Conservation (phyloP, 257 asterid genomes). For the Rubia yunnanensis region DNA sequence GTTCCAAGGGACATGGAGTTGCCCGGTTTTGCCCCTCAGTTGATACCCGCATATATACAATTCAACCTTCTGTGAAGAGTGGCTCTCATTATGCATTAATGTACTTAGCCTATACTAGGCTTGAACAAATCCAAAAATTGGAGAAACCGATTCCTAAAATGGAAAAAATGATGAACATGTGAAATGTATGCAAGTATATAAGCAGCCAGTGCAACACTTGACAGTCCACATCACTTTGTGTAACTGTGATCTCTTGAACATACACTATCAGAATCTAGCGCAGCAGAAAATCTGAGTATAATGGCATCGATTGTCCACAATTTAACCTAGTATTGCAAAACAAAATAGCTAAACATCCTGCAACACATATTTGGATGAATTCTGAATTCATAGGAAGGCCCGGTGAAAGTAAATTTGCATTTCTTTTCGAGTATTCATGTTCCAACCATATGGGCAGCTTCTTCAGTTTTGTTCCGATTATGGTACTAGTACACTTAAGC, state of each 20-base stretch:
- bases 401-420: neutral
- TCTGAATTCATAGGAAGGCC: neutral
- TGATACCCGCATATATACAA: no score
- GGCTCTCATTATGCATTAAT: no score
- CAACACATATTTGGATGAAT: neutral
- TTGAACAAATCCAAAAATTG: neutral
- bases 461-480: neutral
- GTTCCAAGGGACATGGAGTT: no score
- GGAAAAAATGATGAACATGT: no score
- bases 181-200: neutral
- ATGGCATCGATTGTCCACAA: neutral
- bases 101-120: neutral
- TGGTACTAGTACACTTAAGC: neutral
- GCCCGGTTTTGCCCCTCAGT: no score
- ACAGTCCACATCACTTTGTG: neutral
- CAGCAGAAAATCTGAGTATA: neutral
- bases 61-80: no score
- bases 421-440: neutral
- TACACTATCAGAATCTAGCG: neutral
- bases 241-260: neutral
- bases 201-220: neutral
- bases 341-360: neutral
- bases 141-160: no score
- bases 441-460: neutral
- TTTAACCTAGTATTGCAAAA: neutral